Conservation (phyloP, 257 asterid genomes). For the Plectranthus barbatus region DNA sequence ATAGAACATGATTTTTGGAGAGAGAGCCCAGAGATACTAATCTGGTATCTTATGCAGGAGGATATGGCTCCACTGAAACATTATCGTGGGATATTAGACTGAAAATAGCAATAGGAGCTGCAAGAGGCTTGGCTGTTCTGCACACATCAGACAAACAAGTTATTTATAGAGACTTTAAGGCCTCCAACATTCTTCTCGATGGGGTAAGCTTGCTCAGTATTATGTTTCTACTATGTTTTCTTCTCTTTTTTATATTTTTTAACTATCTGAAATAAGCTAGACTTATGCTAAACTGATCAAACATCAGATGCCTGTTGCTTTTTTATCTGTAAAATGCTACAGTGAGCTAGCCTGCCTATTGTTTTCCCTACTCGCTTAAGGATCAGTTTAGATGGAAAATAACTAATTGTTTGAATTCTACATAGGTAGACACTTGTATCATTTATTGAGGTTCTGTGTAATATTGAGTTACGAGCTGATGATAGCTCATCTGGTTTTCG, state of each 20-base stretch:
- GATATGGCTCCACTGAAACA: constrained; percentile 22
- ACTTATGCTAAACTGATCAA: not conserved
- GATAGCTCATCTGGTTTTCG: too few species aligned
- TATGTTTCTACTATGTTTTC: not conserved
- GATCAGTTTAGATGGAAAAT: too few species aligned
- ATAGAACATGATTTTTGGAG: not conserved
- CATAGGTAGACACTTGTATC: too few species aligned
- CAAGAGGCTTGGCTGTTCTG: constrained; percentile 43
- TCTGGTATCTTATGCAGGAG: constrained; percentile 32
- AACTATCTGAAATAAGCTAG: not conserved
- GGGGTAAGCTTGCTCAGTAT: constrained; percentile 28
- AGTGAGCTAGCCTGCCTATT: too few species aligned
- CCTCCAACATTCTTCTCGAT: constrained; percentile 57
- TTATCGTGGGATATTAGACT: constrained; percentile 49
- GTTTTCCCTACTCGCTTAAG: too few species aligned
- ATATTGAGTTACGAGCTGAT: too few species aligned
- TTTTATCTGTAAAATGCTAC: too few species aligned
- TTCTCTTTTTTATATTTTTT: not conserved
- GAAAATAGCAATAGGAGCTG: constrained; percentile 52
- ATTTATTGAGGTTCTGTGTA: not conserved
- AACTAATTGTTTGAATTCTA: too few species aligned
- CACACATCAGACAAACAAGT: constrained; percentile 37
- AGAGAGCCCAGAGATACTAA: not conserved
- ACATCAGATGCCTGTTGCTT: too few species aligned
- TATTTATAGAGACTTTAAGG: constrained; percentile 52